A percentile compares a stretch with the other conserved stretches of the same genome.
These are phyloP conservation scores for Creolimax fragrantissima DNA, from an alignment of 78 protist species.

Conservation along the genomic window DNA sequence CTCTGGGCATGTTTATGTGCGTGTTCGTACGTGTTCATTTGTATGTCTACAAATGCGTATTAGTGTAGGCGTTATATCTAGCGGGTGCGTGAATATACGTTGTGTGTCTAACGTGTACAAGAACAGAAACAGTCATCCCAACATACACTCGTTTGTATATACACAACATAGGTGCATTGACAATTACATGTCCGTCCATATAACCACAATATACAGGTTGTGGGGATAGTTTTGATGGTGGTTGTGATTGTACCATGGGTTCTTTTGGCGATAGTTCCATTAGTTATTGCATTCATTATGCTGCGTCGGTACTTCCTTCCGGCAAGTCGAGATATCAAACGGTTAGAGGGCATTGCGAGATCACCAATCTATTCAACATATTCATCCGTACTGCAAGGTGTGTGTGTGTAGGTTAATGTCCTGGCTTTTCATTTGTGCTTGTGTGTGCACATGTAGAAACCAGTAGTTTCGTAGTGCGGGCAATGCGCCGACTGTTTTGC, in stretches of 20 bases:
- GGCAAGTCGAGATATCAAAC: constrained; percentile 56
- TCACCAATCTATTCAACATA: constrained; percentile 79
- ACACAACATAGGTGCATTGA: no score
- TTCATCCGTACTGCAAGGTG: constrained; percentile 78
- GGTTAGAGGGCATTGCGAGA: constrained; percentile 67
- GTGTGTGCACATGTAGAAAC: neutral
- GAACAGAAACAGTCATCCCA: no score
- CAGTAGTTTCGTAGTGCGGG: no score
- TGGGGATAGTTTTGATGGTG: neutral
- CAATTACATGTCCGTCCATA: no score
- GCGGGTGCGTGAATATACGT: no score
- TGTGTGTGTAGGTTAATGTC: neutral
- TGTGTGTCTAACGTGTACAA: no score
- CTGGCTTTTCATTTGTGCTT: neutral
- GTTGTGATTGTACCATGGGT: constrained; percentile 36
- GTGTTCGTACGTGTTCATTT: no score
- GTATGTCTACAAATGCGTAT: no score
- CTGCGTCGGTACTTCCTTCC: constrained; percentile 41
- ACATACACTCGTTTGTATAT: no score
- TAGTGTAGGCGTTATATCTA: no score
- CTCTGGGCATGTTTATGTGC: no score
- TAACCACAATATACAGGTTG: neutral
- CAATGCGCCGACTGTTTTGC: no score
- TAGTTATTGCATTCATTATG: neutral
- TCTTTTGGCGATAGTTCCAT: constrained; percentile 35